Evolutionary conservation across 2,329 filamentous ascomycete species (phyloP), one percentile per base, ranked within the genome.

Genomic region (Verticillium nubilum): DNA sequence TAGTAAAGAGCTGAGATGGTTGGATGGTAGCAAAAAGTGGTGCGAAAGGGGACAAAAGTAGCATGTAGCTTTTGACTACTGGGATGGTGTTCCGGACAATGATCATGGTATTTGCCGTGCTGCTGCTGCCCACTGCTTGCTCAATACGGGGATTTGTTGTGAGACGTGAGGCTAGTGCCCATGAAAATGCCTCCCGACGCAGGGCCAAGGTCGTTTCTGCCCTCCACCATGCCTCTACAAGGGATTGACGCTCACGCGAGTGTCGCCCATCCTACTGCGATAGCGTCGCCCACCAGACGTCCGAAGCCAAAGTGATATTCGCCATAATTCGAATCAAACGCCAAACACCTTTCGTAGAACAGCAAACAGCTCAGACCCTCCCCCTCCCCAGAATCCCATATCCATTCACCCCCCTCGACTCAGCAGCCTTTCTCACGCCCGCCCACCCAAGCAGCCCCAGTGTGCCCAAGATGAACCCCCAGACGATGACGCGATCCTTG

Each of bases 401-500:
- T 25, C n/a, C 7, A 56, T 60, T 70, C 19, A 63, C 68, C 50
- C 73, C 67, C 27, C 75, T 69, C 66, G 68, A 70, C 56, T 83
- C 79, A 29, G 80, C 59, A 50, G 81, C 68, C 57, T 78, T 78
- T 70, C 78, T 80, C 60, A 81, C 74, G 7, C 75, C 82, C 6
- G 85, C 83, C 84, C 85, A 88, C 27, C 79, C 83, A 56, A 88
- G 73, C 61, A 88, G 69, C 1, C 84, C 84, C 4, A 79, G 67
- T 0, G 84, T 87, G 58, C 80, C 83, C 10, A 85, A 69, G 55
- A 88, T 80, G 71, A 88, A 88, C 1, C 76, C 80, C 80, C 86
- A 85, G 4, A 88, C 86, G 35, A 88, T 87, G 65, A 87, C 79
- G 72, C 82, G 81, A 72, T 88, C 86, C 74, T 88, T 88, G 70